Evolutionary conservation across 495 filamentous ascomycete species (phyloP), one percentile per base, ranked within the genome.

Genomic region (Podospora pseudoanserina): DNA sequence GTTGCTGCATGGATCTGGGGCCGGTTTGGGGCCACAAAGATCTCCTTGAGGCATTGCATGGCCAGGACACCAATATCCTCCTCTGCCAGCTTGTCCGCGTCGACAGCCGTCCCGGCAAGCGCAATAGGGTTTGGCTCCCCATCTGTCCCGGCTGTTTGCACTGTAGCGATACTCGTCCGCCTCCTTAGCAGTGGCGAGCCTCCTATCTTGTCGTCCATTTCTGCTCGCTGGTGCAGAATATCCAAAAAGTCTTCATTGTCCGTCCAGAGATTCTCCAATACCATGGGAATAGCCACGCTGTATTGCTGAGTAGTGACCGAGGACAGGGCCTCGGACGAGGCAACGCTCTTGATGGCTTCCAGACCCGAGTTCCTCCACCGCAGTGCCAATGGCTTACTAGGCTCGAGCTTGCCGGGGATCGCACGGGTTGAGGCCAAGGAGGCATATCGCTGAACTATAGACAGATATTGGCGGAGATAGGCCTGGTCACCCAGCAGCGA

Each of bases 81-180:
- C 77, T 97, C 93, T 0, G 91, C 92, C 66, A 92, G 78, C 74
- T 88, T 89, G 79, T 97, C 94, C 49, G 90, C 91, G 76, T 96
- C 92, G 32, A 88, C 91, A 13, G 91, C 88, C 6, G 90, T 90
- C 59, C 87, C 90, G 9, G 89, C 87, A 23, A 93, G 87, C 44
- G 89, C 84, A 63, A 87, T 84, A 3, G 91, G 88, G 73, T 92
- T 91, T 16, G 83, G 77, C 19, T 91, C 87, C 6, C 81, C 77
- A 27, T 90, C 89, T 39, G 83, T 86, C 56, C 92, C 91, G 30
- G 84, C 82, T 2, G 91, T 94, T 65, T 86, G 84, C 13, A 93
- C 89, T 0, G 93, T 95, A 39, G 90, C 87, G 32, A 90, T 83
- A 81, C 93, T 97, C 73, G 89, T 88, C 66, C 93, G 86, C 67